phyloP scores from a whole-genome alignment of 768 basidiomycete genomes.

The Mycena haematopus region DNA sequence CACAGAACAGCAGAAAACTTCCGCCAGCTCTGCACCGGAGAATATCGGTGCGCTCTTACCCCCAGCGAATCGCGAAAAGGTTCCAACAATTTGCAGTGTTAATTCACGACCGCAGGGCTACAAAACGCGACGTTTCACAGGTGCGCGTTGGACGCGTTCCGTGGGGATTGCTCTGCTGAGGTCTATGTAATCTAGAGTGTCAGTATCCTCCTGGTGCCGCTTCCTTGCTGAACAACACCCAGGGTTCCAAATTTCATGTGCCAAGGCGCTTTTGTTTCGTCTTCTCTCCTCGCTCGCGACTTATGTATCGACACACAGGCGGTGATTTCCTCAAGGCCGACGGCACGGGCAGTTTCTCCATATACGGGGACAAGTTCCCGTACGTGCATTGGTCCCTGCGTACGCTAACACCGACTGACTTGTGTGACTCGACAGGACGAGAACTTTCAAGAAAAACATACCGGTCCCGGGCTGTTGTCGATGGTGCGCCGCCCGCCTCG shows the following conservation, averaged over 20 bases:
- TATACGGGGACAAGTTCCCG: conserved; percentile 54
- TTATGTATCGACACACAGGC: conserved; percentile 48
- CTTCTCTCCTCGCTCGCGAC: background rate
- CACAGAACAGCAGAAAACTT: conserved; percentile 96
- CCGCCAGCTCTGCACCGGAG: conserved; percentile 96
- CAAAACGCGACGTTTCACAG: conserved; percentile 92
- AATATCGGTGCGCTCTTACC: conserved; percentile 68
- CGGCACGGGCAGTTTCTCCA: conserved; percentile 95
- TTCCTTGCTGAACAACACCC: conserved; percentile 21
- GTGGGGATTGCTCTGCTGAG: conserved; percentile 25
- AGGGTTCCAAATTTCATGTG: conserved; percentile 84
- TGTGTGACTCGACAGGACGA: conserved; percentile 69
- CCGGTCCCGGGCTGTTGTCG: background rate
- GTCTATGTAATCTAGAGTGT: conserved; percentile 65
- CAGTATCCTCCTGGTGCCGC: conserved; percentile 34
- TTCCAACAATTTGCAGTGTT: conserved; percentile 50
- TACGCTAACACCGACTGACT: background rate
- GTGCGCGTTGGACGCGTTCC: conserved; percentile 49
- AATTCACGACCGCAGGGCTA: conserved; percentile 90
- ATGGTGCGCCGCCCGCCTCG: conserved; percentile 32
- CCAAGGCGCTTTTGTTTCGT: conserved; percentile 63
- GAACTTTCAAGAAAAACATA: conserved; percentile 61
- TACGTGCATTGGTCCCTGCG: conserved; percentile 42
- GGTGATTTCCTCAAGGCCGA: conserved; percentile 96
- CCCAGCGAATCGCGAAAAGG: background rate